phyloP scores from a whole-genome alignment of 73 alveolate species.

The Paramecium pentaurelia region DNA sequence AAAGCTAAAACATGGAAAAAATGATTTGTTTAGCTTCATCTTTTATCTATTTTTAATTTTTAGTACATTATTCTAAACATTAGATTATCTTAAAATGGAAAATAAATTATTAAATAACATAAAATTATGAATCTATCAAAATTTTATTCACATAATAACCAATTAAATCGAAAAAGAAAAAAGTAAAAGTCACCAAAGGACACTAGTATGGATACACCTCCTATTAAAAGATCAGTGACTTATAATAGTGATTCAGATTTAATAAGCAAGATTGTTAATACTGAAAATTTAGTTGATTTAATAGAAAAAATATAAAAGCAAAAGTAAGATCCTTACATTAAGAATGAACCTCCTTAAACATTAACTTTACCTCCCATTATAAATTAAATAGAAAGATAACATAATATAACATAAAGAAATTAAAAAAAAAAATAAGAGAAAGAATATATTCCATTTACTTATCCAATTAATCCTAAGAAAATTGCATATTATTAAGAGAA shows the following conservation, averaged over 20 bases:
- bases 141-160: background rate
- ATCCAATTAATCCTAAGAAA: background rate
- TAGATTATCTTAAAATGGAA: background rate
- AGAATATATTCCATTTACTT: background rate
- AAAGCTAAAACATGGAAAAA: slow-evolving; percentile 8
- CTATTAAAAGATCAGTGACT: background rate
- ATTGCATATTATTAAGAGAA: background rate
- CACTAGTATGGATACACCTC: background rate
- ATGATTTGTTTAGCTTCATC: background rate
- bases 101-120: background rate
- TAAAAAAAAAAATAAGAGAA: background rate
- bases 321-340: background rate
- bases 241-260: background rate
- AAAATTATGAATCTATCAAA: background rate
- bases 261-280: background rate
- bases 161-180: background rate
- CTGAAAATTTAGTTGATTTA: background rate
- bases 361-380: background rate
- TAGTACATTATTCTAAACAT: background rate
- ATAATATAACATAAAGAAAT: background rate
- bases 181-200: background rate
- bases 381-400: background rate
- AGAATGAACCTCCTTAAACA: background rate
- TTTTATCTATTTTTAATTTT: background rate
- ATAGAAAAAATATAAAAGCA: background rate